A percentile compares a stretch with the other conserved stretches of the same genome.
Conservation (phyloP, 371 early-diverging fungal species). For the Rhizopus sp. region DNA sequence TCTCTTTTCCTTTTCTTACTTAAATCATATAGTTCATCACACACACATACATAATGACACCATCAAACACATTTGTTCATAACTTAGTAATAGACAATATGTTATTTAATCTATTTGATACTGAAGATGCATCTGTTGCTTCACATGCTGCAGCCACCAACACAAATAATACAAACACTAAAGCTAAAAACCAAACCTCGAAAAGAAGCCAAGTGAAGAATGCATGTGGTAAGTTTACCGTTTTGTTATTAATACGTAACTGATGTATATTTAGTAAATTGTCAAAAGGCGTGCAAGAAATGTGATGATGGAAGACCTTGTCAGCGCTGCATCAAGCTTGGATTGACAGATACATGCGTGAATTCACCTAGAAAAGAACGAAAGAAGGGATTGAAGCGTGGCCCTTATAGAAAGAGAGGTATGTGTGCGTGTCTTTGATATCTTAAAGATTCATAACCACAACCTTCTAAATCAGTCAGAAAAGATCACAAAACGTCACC, state of each 20-base stretch:
- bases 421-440: background rate
- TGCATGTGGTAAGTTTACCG: constrained; percentile 6
- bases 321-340: constrained; percentile 56
- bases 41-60: too few relatives aligned
- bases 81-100: too few relatives aligned
- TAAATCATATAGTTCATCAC: too few relatives aligned
- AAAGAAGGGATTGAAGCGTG: constrained; percentile 58
- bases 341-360: constrained; percentile 52
- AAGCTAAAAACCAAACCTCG: background rate
- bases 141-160: constrained; percentile 51
- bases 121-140: constrained; percentile 27
- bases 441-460: background rate
- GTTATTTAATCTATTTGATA: too few relatives aligned
- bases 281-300: constrained; percentile 58
- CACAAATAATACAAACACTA: too few relatives aligned
- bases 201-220: constrained; percentile 15
- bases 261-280: constrained; percentile 33
- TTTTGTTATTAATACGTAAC: background rate
- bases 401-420: constrained; percentile 33
- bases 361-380: constrained; percentile 56
- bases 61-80: too few relatives aligned
- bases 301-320: constrained; percentile 64
- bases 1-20: too few relatives aligned
- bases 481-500: background rate
- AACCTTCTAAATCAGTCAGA: background rate